Evolutionary conservation across 1,139 yeast genomes (phyloP).

Genomic region (Fermentozyma sake): DNA sequence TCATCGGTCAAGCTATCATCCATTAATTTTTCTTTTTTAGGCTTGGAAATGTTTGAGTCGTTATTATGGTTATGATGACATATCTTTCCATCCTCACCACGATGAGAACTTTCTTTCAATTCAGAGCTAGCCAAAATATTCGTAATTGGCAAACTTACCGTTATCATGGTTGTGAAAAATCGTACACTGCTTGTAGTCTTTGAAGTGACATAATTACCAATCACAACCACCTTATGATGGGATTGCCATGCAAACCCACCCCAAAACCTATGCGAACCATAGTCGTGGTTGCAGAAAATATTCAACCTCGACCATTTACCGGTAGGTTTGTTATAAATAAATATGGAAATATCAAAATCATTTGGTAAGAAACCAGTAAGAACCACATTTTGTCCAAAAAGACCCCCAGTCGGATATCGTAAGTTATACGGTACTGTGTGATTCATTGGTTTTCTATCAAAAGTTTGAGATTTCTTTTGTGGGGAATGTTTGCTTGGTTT

Average conservation of each 20-base stretch:
- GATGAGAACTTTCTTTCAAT: conserved; percentile 30
- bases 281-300: conserved; percentile 51
- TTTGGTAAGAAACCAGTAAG: conserved; percentile 53
- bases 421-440: conserved; percentile 38
- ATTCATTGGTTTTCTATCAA: conserved; percentile 6
- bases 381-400: conserved; percentile 61
- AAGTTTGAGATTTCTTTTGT: background rate
- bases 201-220: conserved; percentile 51
- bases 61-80: too few species aligned
- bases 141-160: conserved; percentile 64
- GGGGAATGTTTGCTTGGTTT: conserved; percentile 1
- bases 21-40: background rate
- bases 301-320: conserved; percentile 64
- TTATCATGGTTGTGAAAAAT: conserved; percentile 51
- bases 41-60: conserved; percentile 5
- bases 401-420: conserved; percentile 53
- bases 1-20: conserved; percentile 9
- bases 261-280: conserved; percentile 58
- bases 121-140: conserved; percentile 51
- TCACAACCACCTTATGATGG: conserved; percentile 59
- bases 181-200: conserved; percentile 51
- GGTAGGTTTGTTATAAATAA: conserved; percentile 56
- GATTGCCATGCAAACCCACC: conserved; percentile 71
- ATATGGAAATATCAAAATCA: conserved; percentile 53
- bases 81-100: too few species aligned